Evolutionary conservation across 352 stramenopile genomes (phyloP), one percentile per base, ranked within the genome.

Genomic region (Phytophthora sansomeana): DNA sequence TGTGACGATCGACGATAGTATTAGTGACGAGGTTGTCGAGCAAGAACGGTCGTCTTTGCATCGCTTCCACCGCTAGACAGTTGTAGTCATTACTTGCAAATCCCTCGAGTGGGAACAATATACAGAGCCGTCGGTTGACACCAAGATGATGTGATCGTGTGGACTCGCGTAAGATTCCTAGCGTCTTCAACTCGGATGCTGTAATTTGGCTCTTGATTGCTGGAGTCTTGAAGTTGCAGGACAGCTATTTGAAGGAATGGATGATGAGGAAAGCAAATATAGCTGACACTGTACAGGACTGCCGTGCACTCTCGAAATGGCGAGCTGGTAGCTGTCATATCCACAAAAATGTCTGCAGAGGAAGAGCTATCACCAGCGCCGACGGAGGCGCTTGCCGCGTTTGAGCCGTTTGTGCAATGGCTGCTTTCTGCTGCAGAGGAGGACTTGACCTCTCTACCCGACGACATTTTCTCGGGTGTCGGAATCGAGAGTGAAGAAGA

Each of bases 361-460:
- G 41, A 61, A 10, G 59, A 61, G 44, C 35, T 75, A 11, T 44
- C 66, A 30, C 66, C 71, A 30, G 64, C 75, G 35, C 81, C 83
- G 7, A 85, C 77, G 5, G 51, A 50, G 26, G 65, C 59, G 19
- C 52, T 92, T 9, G 64, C 48, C 5, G 67, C 59, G 6, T 92
- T 78, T 48, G 72, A 84, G 26, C 74, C 78, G 1, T 90, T 92
- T 43, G 81, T 92, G 52, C 72, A 63, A 24, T 92, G 83, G 83
- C 42, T 92, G 11, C 70, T 92, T 9, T 60, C 71, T 6, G 65
- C 80, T 14, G 57, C 77, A 2, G 66, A 74, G 2, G 78, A 88
- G 47, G 74, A 88, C 32, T 72, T 90, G 17, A 63, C 65, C 26
- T 75, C 42, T 36, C 58, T 81, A 35, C 74, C 75, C 47, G 65